Evolutionary conservation across 2,329 filamentous ascomycete species (phyloP), one percentile per base, ranked within the genome.

Genomic region (Colletotrichum chlorophyti): DNA sequence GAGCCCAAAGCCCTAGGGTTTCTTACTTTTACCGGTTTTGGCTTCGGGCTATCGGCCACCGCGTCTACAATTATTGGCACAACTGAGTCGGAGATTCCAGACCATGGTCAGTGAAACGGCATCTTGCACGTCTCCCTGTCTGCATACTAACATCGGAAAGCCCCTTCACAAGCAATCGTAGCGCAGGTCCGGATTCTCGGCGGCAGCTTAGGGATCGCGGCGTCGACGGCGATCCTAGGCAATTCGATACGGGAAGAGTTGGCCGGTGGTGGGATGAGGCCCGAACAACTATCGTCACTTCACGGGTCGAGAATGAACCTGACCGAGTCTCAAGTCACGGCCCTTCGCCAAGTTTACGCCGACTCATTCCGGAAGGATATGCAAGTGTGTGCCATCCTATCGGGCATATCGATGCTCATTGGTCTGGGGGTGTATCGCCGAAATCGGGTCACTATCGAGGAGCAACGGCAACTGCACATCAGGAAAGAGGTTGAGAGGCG

Each of bases 131-230:
- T n/a, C n/a, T n/a, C n/a, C n/a, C n/a, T n/a, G n/a, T n/a, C 27
- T 9, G 6, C 5, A 48, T 53, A 23, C 63, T 68, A 24, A 31
- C 23, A n/a, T 7, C 6, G 9, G 6, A 4, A 7, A 83, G 81
- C 81, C 11, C 71, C 79, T 10, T 79, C 81, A 0, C 82, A 85
- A 62, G 82, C 80, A 1, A 77, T 84, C 34, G 65, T 84, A 11
- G 78, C 81, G 0, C 81, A 84, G 53, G 68, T 77, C 21, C 75
- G 82, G 27, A 76, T 84, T 19, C 70, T 84, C 0, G 82, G 82
- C 5, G 82, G 82, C 6, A 83, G 81, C 54, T 70, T 84, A 24
- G 82, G 82, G 3, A 83, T 85, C 49, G 79, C 82, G 3, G 74
- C 78, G 1, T 84, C 80, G 17, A 79, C 82, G 1, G 77, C 78